Evolutionary conservation across 2,329 filamentous ascomycete species (phyloP).

Genomic region (Curvularia eragrostidis): DNA sequence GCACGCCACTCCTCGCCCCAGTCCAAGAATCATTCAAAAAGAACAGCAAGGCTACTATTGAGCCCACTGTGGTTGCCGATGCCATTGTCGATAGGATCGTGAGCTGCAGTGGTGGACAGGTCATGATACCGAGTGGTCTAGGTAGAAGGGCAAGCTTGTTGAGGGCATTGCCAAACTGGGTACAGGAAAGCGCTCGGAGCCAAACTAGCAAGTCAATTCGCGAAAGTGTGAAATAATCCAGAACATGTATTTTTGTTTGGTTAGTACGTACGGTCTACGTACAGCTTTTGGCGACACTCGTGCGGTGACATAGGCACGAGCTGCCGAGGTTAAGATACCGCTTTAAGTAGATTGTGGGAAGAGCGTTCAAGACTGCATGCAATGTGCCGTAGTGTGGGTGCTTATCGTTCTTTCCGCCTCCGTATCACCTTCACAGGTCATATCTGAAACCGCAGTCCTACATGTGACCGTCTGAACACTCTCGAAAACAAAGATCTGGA

Average conservation of each 20-base stretch:
- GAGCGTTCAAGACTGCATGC: conserved; percentile 30
- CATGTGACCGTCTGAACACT: no score
- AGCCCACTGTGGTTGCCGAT: conserved; percentile 50
- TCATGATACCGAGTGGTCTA: conserved; percentile 45
- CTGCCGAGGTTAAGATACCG: conserved; percentile 11
- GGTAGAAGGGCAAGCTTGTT: conserved; percentile 39
- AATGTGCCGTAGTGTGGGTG: conserved; percentile 27
- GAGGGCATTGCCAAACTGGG: conserved; percentile 57
- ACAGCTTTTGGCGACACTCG: conserved; percentile 9
- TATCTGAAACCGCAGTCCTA: no score
- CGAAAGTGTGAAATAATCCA: conserved; percentile 14
- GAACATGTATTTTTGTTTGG: background rate
- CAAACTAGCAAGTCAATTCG: conserved; percentile 27
- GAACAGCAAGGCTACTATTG: conserved; percentile 43
- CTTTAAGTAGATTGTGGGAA: conserved; percentile 20
- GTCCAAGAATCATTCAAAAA: conserved; percentile 43
- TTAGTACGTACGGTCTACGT: background rate
- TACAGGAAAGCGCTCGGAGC: conserved; percentile 51
- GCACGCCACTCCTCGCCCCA: conserved; percentile 50
- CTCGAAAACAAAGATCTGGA: no score
- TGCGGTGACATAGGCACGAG: conserved; percentile 11
- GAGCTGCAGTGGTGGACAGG: conserved; percentile 49
- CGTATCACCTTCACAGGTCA: no score
- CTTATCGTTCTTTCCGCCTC: conserved; percentile 5
- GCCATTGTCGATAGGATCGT: conserved; percentile 53